Evolutionary conservation across 306 rosid genomes (phyloP).

Genomic region (Inga leiocalycina): DNA sequence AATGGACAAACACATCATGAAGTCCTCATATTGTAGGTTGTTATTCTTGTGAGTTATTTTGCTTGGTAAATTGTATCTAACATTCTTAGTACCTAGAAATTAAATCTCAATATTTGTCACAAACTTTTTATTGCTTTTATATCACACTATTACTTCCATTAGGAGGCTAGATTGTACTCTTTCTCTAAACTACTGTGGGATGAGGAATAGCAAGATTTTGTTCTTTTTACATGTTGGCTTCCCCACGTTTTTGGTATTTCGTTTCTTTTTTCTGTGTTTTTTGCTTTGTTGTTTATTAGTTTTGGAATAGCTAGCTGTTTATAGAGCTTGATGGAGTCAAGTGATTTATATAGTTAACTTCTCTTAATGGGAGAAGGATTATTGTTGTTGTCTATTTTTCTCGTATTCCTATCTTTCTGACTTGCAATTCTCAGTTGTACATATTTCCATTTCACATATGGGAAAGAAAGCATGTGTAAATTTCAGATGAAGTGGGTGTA

Average conservation of each 20-base stretch:
- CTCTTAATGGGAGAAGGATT: no score
- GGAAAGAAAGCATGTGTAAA: neutral
- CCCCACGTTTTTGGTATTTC: no score
- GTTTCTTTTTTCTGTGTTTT: no score
- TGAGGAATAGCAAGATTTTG: neutral
- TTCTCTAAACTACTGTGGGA: neutral
- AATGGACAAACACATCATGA: neutral
- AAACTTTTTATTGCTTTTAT: neutral
- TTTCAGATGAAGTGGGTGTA: neutral
- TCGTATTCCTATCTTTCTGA: no score
- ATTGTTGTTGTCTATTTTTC: no score
- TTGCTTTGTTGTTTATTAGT: no score
- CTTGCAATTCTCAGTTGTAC: neutral
- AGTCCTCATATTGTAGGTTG: neutral
- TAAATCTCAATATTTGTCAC: neutral
- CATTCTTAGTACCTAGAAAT: neutral
- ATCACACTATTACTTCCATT: neutral
- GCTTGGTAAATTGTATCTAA: neutral
- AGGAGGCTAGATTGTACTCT: neutral
- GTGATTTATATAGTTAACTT: no score
- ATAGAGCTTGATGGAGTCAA: no score
- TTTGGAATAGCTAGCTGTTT: no score
- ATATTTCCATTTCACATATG: no score
- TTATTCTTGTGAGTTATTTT: neutral
- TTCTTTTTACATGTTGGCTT: neutral